These are phyloP conservation scores for Trichoderma sp. DNA, from an alignment of 2,329 filamentous ascomycete species.

Conservation along the genomic window DNA sequence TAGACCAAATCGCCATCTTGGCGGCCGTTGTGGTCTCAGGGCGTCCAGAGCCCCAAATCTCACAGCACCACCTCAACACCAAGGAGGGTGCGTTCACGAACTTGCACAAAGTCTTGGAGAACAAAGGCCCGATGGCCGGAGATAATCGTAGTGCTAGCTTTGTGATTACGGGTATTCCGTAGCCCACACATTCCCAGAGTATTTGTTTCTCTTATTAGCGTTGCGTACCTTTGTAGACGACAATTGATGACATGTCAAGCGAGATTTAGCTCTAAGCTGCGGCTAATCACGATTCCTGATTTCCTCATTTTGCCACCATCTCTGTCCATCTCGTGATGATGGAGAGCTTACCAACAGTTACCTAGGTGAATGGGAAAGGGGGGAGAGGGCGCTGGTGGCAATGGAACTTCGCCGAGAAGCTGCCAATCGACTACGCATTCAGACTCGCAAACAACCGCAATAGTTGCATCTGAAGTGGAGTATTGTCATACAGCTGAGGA, in stretches of 20 bases:
- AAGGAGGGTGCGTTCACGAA: not conserved
- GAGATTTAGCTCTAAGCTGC: not conserved
- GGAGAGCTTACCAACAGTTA: not conserved
- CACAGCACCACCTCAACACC: not conserved
- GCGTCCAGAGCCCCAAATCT: not conserved
- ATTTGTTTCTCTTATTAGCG: not conserved
- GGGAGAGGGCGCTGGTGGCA: not conserved
- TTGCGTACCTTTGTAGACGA: not conserved
- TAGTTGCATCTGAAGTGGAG: constrained; percentile 32
- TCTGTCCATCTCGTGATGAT: not conserved
- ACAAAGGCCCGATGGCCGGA: not conserved
- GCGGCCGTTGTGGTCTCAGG: not conserved
- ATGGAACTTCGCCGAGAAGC: not conserved
- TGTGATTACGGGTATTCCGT: not conserved
- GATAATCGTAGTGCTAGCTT: not conserved
- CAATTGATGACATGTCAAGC: not conserved
- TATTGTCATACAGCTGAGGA: constrained; percentile 38
- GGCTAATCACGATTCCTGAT: constrained; percentile 27
- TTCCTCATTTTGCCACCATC: constrained; percentile 25
- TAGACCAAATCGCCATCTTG: not conserved
- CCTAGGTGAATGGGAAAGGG: not conserved
- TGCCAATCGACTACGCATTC: constrained; percentile 31
- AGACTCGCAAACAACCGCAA: constrained; percentile 35
- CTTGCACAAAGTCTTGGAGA: not conserved
- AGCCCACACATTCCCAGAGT: not conserved